Percentiles rank a stretch among this genome's conserved stretches.
Evolutionary conservation across 139 green algal genomes (phyloP).

Genomic region (Microglena sp.): DNA sequence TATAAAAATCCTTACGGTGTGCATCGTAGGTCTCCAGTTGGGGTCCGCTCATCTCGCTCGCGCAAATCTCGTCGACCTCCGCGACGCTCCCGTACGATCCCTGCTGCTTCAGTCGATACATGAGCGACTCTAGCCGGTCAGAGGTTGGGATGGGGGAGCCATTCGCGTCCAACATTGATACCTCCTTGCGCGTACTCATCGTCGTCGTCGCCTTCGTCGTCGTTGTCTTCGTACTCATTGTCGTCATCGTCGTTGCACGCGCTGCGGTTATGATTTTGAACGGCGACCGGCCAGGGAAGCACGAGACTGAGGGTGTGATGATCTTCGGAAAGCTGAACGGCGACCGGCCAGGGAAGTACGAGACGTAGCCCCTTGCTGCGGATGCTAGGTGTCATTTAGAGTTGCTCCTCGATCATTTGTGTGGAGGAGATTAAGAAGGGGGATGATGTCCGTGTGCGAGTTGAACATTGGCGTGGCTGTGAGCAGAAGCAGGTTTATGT

Average conservation of each 20-base stretch:
- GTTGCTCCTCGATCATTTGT: background rate
- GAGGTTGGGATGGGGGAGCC: too few relatives aligned
- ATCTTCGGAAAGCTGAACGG: conserved; percentile 3
- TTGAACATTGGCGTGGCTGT: conserved; percentile 26
- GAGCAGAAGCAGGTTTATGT: conserved; percentile 10
- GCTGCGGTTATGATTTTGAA: background rate
- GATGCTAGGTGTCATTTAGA: background rate
- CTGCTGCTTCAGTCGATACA: too few relatives aligned
- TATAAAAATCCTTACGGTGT: too few relatives aligned
- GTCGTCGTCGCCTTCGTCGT: background rate
- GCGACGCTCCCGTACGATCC: too few relatives aligned
- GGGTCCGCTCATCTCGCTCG: too few relatives aligned
- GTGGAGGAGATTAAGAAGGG: conserved; percentile 13
- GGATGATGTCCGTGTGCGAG: conserved; percentile 1
- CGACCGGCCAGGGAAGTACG: conserved; percentile 1
- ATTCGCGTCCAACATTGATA: too few relatives aligned
- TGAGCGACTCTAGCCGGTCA: too few relatives aligned
- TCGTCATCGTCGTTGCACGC: background rate
- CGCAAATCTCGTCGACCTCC: too few relatives aligned
- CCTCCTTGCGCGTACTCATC: too few relatives aligned
- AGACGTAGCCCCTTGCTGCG: conserved; percentile 10
- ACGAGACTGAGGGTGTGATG: background rate
- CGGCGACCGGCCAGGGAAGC: background rate
- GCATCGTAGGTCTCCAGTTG: too few relatives aligned
- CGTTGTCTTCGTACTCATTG: background rate